Evolutionary conservation across 768 basidiomycete species (phyloP), one percentile per base, ranked within the genome.

Genomic region (Macrolepiota dolichaula): DNA sequence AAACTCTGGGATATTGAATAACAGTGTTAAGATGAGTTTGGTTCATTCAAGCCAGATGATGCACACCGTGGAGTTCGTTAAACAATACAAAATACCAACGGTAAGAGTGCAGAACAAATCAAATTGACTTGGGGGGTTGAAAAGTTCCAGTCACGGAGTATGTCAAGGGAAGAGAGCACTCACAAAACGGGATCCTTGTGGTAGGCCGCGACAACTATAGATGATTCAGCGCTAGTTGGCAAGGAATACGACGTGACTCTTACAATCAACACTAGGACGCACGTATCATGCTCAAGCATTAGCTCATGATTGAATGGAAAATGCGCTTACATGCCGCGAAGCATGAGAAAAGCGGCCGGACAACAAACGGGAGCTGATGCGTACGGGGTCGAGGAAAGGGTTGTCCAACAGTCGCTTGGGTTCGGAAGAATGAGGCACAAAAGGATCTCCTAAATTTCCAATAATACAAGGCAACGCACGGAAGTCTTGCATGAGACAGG

Each of bases 11-110:
- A 70, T 94, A 94, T 85, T 89, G 63, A 10, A 15, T 10, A 13
- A 32, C 24, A 15, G 38, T 56, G 37, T 36, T 53, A 62, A 62
- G 57, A 27, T 13, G 42, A 10, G 13, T 9, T 29, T 6, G 62
- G 12, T 9, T 29, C 7, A 36, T 49, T 19, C 1, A 3, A 22
- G 11, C 22, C 17, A 17, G 17, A 50, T 32, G n/a, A 36, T 35
- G 76, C 87, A 53, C 63, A 91, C 91, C 42, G 94, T 90, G 68
- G 95, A 96, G 67, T 96, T 88, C 54, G 89, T 83, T 71, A 89
- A 85, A 71, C 85, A 85, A 64, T 89, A 50, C 50, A 47, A 24
- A 59, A 49, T 12, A 25, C 42, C n/a, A 17, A 13, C 22, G n/a
- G 17, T 35, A n/a, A 32, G 42, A 22, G 13, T 50, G n/a, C 56